phyloP scores from a whole-genome alignment of 1,284 basidiomycete genomes.

The Flammula alnicola region DNA sequence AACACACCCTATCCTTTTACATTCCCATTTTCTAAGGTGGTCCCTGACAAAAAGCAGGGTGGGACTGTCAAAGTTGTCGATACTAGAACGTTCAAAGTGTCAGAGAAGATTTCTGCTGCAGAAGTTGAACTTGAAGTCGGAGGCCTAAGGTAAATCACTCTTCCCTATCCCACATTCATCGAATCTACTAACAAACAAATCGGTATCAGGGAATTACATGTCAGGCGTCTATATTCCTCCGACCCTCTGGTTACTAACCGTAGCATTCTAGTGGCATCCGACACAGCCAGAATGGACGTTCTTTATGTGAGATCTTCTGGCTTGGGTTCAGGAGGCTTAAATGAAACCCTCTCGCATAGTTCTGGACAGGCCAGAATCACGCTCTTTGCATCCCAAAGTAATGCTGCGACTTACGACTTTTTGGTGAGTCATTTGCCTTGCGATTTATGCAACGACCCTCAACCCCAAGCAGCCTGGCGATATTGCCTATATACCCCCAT shows the following conservation, averaged over 20 bases:
- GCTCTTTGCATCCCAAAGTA: constrained; percentile 58
- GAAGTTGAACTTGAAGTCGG: constrained; percentile 63
- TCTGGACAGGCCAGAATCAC: constrained; percentile 58
- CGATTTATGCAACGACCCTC: too few relatives aligned
- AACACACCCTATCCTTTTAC: constrained; percentile 40
- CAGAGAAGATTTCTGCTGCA: constrained; percentile 59
- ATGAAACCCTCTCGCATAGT: constrained; percentile 29
- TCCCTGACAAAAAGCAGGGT: constrained; percentile 46
- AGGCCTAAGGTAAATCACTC: constrained; percentile 51
- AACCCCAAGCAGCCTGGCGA: constrained; percentile 65
- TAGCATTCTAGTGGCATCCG: constrained; percentile 64
- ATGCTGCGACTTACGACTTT: constrained; percentile 68
- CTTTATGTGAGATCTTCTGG: constrained; percentile 39
- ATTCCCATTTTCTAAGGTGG: constrained; percentile 53
- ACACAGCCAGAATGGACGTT: constrained; percentile 69
- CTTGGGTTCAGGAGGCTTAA: background rate
- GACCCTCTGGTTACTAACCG: background rate
- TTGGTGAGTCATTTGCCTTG: constrained; percentile 42
- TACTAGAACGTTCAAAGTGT: constrained; percentile 55
- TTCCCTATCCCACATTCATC: background rate
- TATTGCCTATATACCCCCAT: constrained; percentile 58
- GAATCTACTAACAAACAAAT: background rate
- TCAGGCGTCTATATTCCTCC: constrained; percentile 32
- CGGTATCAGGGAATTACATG: constrained; percentile 54
- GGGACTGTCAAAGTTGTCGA: constrained; percentile 68